phyloP scores from a whole-genome alignment of 805 yeast species.

The Candida railenensis region DNA sequence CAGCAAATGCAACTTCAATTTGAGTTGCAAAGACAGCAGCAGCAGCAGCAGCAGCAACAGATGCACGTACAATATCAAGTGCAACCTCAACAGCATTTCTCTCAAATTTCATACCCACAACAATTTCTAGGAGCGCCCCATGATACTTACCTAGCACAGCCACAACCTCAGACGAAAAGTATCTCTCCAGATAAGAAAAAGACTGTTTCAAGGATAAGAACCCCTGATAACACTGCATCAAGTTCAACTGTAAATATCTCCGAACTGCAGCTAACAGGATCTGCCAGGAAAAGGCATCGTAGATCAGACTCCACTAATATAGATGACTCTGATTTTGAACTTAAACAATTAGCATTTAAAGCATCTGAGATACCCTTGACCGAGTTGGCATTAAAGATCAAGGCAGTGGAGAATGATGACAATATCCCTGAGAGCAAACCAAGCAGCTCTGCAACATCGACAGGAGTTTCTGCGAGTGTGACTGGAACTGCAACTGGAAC shows the following conservation, averaged over 20 bases:
- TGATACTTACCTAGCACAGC: not conserved
- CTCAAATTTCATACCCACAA: conserved; percentile 5
- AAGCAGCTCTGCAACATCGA: not conserved
- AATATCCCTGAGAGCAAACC: conserved; percentile 8
- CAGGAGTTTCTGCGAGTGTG: not conserved
- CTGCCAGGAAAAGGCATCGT: conserved; percentile 2
- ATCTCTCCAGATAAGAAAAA: conserved; percentile 3
- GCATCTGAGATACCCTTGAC: conserved; percentile 35
- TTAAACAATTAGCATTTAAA: conserved; percentile 36
- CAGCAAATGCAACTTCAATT: conserved; percentile 7
- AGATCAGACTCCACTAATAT: not conserved
- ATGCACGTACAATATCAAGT: not conserved
- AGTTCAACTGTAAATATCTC: conserved; percentile 1
- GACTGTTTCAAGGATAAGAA: conserved; percentile 6
- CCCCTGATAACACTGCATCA: conserved; percentile 8
- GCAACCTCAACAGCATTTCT: conserved; percentile 4
- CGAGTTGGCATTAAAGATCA: conserved; percentile 45
- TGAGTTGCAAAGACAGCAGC: conserved; percentile 10
- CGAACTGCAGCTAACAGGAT: not conserved
- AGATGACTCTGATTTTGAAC: conserved; percentile 15
- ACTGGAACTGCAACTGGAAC: conserved; percentile 4
- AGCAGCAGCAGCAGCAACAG: conserved; percentile 7
- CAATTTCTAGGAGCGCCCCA: not conserved
- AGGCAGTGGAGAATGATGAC: conserved; percentile 37
- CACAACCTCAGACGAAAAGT: conserved; percentile 2